These are phyloP conservation scores for Boletus rex-veris DNA, from an alignment of 768 basidiomycete genomes.

Conservation along the genomic window DNA sequence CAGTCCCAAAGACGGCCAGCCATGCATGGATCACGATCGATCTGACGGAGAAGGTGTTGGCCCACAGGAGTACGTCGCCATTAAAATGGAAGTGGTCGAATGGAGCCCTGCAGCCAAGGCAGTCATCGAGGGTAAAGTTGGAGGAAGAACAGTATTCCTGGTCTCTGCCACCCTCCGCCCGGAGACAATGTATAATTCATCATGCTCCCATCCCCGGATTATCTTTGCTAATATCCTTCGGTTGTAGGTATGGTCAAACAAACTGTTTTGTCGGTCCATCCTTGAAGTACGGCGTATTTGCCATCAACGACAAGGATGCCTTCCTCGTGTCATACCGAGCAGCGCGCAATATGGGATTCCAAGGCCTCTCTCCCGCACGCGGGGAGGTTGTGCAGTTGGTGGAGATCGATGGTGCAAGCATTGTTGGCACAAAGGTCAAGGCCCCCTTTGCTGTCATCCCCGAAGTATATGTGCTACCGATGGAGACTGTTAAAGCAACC, in stretches of 20 bases:
- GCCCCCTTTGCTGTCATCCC: constrained; percentile 81
- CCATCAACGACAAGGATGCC: constrained; percentile 81
- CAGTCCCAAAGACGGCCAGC: constrained; percentile 97
- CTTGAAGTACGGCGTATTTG: constrained; percentile 91
- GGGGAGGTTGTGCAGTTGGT: constrained; percentile 71
- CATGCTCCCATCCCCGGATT: neutral
- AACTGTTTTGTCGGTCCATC: constrained; percentile 93
- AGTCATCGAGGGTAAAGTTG: constrained; percentile 62
- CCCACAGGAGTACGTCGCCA: constrained; percentile 90
- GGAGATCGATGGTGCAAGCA: constrained; percentile 72
- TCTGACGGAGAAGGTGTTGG: constrained; percentile 91
- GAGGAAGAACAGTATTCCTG: constrained; percentile 79
- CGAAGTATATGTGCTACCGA: constrained; percentile 94
- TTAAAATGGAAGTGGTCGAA: constrained; percentile 91
- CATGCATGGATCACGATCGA: constrained; percentile 99
- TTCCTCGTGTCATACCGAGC: constrained; percentile 87
- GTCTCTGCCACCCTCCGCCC: constrained; percentile 96
- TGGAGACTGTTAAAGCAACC: constrained; percentile 96
- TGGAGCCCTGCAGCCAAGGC: constrained; percentile 73
- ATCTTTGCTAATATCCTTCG: neutral
- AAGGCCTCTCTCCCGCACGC: constrained; percentile 71
- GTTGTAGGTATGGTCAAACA: constrained; percentile 88
- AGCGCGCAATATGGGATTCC: constrained; percentile 97
- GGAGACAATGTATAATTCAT: constrained; percentile 80
- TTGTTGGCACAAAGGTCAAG: constrained; percentile 86